Evolutionary conservation across 306 rosid genomes (phyloP), one percentile per base, ranked within the genome.

Genomic region (Glycine latifolia): DNA sequence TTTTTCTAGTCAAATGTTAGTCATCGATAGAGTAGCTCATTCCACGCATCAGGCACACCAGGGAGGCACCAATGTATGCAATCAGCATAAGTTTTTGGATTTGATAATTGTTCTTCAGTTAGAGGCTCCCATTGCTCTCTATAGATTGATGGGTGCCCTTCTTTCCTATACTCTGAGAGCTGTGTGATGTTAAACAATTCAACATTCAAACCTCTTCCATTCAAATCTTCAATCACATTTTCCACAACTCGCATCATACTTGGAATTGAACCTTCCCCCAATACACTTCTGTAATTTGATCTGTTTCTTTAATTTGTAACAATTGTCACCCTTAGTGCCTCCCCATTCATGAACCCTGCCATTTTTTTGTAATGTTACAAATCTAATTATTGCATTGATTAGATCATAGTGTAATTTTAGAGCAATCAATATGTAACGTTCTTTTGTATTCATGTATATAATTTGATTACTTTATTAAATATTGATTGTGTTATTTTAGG

Each of bases 41-140:
- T 95, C 99, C 99, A 95, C 0, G 89, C 89, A 66, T 95, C 99
- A 17, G 99, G 92, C 3, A 95, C 90, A 20, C 99, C 99, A 53
- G 97, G 99, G 11, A 93, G 97, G 60, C 97, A 95, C 99, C 99
- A 95, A 79, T 95, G 97, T 6, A 89, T 90, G 82, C 99, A 95
- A 87, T 95, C 97, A 7, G 99, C 95, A 70, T 93, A 95, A 70
- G 63, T 82, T 17, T 85, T 89, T 16, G 97, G 97, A 47, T 92
- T 67, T 41, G 92, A 75, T 37, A 81, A 39, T 5, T 89, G 89
- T 3, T 89, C 74, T 67, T 82, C 73, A 0, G 89, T 91, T 46
- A 89, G 75, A 6, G 90, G 76, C 9, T 95, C 97, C 97, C 99
- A 95, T 78, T 95, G 97, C 84, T 91, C 93, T 84, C 97, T 88